Percentiles rank a stretch among this genome's conserved stretches.
Evolutionary conservation across 2,329 filamentous ascomycete species (phyloP).

Genomic region (Ceratocystis lukuohia): DNA sequence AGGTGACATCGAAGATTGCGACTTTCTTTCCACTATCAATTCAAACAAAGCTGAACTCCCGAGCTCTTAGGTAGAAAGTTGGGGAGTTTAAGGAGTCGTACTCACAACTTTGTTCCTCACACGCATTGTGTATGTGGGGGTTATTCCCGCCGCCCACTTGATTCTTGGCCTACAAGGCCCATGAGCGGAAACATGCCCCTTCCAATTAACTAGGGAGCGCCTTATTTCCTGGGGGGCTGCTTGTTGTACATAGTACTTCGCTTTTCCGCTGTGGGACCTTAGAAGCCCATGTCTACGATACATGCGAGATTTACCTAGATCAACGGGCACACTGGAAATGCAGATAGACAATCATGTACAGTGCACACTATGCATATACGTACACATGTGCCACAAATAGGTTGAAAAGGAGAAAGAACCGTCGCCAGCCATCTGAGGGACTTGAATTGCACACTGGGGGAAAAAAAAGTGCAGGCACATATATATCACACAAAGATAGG

Average conservation of each 20-base stretch:
- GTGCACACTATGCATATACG: background rate
- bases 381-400: background rate
- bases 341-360: background rate
- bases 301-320: constrained; percentile 1
- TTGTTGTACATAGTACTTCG: background rate
- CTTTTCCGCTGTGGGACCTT: background rate
- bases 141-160: constrained; percentile 1
- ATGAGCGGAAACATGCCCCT: background rate
- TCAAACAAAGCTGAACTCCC: background rate
- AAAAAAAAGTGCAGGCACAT: background rate
- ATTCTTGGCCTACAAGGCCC: background rate
- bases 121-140: too few relatives aligned
- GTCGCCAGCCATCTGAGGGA: background rate
- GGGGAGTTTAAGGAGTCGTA: background rate
- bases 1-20: constrained; percentile 6
- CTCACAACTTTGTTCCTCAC: background rate
- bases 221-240: background rate
- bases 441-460: background rate
- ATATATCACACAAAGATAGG: background rate
- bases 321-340: background rate
- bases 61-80: background rate
- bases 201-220: background rate
- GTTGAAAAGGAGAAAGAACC: background rate
- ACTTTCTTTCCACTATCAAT: background rate
- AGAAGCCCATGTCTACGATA: background rate